phyloP scores from a whole-genome alignment of 306 rosid genomes.

The Crataegus laevigata region DNA sequence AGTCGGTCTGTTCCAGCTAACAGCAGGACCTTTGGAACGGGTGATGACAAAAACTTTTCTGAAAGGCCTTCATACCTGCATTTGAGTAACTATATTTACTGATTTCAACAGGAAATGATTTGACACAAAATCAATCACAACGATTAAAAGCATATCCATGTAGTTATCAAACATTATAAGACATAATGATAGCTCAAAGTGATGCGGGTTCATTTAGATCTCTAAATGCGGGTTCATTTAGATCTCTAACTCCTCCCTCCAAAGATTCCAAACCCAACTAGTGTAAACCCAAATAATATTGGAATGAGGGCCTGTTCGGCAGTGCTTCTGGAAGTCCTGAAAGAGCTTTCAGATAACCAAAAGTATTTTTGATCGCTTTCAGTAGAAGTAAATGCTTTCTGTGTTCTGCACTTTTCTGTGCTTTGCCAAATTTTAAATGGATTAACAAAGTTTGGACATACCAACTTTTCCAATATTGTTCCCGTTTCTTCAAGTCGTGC shows the following conservation, averaged over 20 bases:
- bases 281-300: neutral
- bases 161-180: neutral
- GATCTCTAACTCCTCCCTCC: neutral
- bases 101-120: neutral
- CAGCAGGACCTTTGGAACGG: conserved; percentile 84
- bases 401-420: neutral
- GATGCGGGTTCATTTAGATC: neutral
- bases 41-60: conserved; percentile 67
- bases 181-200: neutral
- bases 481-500: conserved; percentile 80
- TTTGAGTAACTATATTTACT: neutral
- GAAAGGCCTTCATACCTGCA: conserved; percentile 98
- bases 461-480: conserved; percentile 97
- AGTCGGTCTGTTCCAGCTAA: conserved; percentile 96
- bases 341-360: neutral
- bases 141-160: neutral
- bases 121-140: neutral
- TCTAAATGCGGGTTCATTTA: neutral
- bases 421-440: neutral
- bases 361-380: neutral
- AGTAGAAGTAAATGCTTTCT: neutral
- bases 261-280: conserved; percentile 4
- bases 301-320: no score
- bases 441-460: conserved; percentile 26
- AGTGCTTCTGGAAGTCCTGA: neutral